phyloP scores from a whole-genome alignment of 108 stramenopile species.

The Stephanodiscus minutulus region DNA sequence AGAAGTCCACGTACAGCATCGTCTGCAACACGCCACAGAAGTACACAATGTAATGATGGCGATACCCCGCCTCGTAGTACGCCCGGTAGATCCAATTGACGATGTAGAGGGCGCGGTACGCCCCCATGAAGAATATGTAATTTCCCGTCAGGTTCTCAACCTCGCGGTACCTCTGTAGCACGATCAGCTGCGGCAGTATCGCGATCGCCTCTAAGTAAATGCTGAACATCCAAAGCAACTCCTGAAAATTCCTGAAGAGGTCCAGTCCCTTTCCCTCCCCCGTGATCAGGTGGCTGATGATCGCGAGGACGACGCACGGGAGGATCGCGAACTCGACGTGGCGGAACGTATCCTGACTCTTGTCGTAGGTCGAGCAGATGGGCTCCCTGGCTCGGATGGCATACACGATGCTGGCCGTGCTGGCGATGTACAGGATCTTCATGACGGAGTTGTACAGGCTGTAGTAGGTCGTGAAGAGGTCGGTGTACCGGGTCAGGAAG shows the following conservation, averaged over 20 bases:
- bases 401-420: constrained; percentile 93
- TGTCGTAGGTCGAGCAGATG: constrained; percentile 94
- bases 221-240: constrained; percentile 95
- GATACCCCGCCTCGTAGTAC: constrained; percentile 86
- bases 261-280: constrained; percentile 51
- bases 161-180: constrained; percentile 95
- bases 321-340: constrained; percentile 96
- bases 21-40: constrained; percentile 96
- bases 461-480: constrained; percentile 91
- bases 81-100: constrained; percentile 98
- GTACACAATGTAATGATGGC: constrained; percentile 94
- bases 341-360: constrained; percentile 96
- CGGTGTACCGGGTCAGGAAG: constrained; percentile 92
- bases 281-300: constrained; percentile 76
- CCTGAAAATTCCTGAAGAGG: constrained; percentile 50
- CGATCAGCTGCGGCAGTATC: constrained; percentile 97
- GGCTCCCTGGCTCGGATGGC: constrained; percentile 90
- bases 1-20: constrained; percentile 97
- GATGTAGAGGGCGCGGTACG: constrained; percentile 97
- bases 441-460: constrained; percentile 96
- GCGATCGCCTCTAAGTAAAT: constrained; percentile 95
- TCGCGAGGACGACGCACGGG: constrained; percentile 87
- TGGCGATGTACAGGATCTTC: constrained; percentile 95
- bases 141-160: constrained; percentile 98
- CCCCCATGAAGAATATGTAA: constrained; percentile 97